These are phyloP conservation scores for Akanthomyces lecanii DNA, from an alignment of 2,329 filamentous ascomycete species.

Conservation along the genomic window DNA sequence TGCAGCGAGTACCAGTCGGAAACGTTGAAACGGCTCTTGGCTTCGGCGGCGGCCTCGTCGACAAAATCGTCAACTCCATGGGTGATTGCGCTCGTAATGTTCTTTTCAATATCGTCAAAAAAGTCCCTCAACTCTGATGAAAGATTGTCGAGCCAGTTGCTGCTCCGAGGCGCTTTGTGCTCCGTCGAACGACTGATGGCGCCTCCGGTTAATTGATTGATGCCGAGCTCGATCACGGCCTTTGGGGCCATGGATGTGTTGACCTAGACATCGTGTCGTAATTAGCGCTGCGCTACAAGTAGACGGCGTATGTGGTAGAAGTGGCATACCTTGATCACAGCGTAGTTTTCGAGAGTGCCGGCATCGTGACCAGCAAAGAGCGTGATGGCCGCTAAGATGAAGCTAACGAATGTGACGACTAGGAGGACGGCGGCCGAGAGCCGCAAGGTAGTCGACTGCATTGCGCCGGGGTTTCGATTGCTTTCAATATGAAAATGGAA, in stretches of 20 bases:
- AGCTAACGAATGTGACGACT: not conserved
- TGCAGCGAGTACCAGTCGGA: constrained; percentile 50
- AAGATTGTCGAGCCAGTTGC: not conserved
- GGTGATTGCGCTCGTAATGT: constrained; percentile 24
- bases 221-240: not conserved
- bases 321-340: not conserved
- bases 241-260: constrained; percentile 4
- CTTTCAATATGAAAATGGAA: not conserved
- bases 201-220: not conserved
- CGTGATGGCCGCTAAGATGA: constrained; percentile 2
- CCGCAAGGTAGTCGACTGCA: not conserved
- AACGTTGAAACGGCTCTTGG: constrained; percentile 42
- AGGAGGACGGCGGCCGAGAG: not conserved
- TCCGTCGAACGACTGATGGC: not conserved
- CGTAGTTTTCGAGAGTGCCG: constrained; percentile 12
- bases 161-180: not conserved
- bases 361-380: constrained; percentile 4
- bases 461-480: not conserved
- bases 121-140: not conserved
- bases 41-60: constrained; percentile 36
- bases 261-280: not conserved
- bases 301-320: not conserved
- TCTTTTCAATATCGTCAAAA: not conserved
- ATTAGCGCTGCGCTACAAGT: not conserved
- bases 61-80: constrained; percentile 38